Evolutionary conservation across 331 rosid genomes (phyloP), one percentile per base, ranked within the genome.

Genomic region (Malus hybrid): DNA sequence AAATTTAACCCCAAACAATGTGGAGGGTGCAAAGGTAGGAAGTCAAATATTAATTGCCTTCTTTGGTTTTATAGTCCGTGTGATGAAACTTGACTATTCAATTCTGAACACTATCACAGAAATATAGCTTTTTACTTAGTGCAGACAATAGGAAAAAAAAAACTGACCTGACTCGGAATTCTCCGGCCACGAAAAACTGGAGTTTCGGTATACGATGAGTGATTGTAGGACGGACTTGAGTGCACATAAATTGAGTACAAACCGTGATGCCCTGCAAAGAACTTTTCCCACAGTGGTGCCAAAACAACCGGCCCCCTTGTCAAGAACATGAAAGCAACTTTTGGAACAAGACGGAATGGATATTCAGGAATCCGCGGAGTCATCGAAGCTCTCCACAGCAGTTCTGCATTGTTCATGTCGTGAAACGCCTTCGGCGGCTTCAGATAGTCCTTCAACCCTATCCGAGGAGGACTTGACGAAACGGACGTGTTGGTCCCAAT

Each of bases 311-410:
- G 54, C 10, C 88, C 89, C 34, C 13, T 71, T 19, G 83, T 72
- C 81, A 90, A 65, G 81, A 87, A 87, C 92, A 90, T 79, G 83
- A 90, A 90, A 20, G 90, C 90, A 72, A 86, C 88, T 65, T 87
- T 90, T 1, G 76, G 83, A 75, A 87, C 84, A 2, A 92, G 75
- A 19, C 65, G 52, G 76, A 85, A 88, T 0, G 97, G 98, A 69
- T 77, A 90, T 18, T 77, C 64, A 0, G 20, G n/a, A 15, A 88
- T 82, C 86, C 70, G 73, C n/a, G 97, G 87, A 59, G 33, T 71
- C 90, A 88, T 73, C 5, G 98, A 91, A 61, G 97, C 97, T 78
- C 91, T 90, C 95, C 98, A 90, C 3, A 91, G 67, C 74, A 91
- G 55, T 68, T 93, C 98, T 18, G 82, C 80, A 8, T 90, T 96